A percentile compares a stretch with the other conserved stretches of the same genome.
These are phyloP conservation scores for Dissoconium aciculare DNA, from an alignment of 2,329 filamentous ascomycete genomes.

Conservation along the genomic window DNA sequence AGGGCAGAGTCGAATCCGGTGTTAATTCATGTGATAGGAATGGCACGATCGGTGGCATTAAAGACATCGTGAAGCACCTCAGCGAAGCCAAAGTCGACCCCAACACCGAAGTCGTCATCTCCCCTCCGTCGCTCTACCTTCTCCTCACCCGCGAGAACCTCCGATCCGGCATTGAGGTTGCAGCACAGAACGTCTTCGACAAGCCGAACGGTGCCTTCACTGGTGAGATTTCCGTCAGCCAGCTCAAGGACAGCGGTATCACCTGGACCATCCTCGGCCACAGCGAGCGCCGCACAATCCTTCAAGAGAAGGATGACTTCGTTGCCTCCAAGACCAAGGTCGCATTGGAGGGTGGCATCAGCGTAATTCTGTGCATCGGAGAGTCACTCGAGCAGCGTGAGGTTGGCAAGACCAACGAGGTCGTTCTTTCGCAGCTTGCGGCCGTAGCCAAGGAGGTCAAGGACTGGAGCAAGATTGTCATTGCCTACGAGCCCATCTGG, in stretches of 20 bases:
- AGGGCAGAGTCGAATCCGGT: no score
- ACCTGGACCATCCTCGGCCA: slow-evolving; percentile 87
- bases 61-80: slow-evolving; percentile 75
- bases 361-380: slow-evolving; percentile 93
- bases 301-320: slow-evolving; percentile 69
- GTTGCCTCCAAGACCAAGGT: slow-evolving; percentile 90
- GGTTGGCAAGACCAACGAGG: slow-evolving; percentile 66
- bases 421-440: slow-evolving; percentile 71
- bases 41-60: slow-evolving; percentile 78
- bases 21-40: no score
- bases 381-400: slow-evolving; percentile 91
- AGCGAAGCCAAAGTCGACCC: slow-evolving; percentile 71
- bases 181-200: slow-evolving; percentile 93
- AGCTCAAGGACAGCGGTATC: slow-evolving; percentile 79
- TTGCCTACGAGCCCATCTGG: slow-evolving; percentile 99
- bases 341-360: slow-evolving; percentile 70
- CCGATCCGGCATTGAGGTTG: slow-evolving; percentile 63
- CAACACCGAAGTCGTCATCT: slow-evolving; percentile 81
- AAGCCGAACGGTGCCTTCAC: slow-evolving; percentile 84
- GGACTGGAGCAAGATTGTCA: slow-evolving; percentile 88
- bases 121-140: slow-evolving; percentile 83
- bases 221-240: slow-evolving; percentile 83
- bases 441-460: slow-evolving; percentile 64
- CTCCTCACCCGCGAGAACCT: slow-evolving; percentile 68
- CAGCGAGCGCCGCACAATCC: slow-evolving; percentile 82